These are phyloP conservation scores for Trametes villosa DNA, from an alignment of 768 basidiomycete species.

Conservation along the genomic window DNA sequence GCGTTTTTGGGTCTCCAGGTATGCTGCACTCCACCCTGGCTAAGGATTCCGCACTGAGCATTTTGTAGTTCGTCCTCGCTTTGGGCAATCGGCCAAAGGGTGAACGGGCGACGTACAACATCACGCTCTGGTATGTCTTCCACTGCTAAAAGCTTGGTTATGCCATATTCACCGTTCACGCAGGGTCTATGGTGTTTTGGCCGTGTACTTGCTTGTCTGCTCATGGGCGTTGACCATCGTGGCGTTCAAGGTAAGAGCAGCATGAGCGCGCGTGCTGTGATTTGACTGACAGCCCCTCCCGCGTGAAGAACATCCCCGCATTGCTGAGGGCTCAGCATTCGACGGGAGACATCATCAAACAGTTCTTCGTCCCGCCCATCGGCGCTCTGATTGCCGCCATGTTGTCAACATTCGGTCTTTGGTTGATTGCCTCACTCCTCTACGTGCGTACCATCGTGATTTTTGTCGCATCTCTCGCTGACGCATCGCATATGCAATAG, in stretches of 20 bases:
- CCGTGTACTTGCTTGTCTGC: conserved; percentile 85
- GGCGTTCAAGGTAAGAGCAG: conserved; percentile 67
- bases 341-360: conserved; percentile 50
- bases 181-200: conserved; percentile 84
- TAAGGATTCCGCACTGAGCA: background rate
- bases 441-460: conserved; percentile 58
- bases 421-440: conserved; percentile 81
- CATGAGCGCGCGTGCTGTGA: background rate
- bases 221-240: conserved; percentile 83
- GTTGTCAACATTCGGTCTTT: conserved; percentile 89
- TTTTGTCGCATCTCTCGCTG: background rate
- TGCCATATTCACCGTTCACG: conserved; percentile 9
- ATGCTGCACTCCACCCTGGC: conserved; percentile 17
- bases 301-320: conserved; percentile 56
- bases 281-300: background rate
- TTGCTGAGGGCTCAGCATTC: conserved; percentile 52
- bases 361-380: conserved; percentile 76
- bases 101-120: conserved; percentile 71
- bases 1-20: conserved; percentile 81
- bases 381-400: conserved; percentile 86
- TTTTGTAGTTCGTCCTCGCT: conserved; percentile 63
- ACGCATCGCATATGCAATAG: conserved; percentile 41
- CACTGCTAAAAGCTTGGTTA: background rate
- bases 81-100: conserved; percentile 88
- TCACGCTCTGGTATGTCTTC: conserved; percentile 66